phyloP scores from a whole-genome alignment of 176 grass and related monocot species.

The Bonia amplexicaulis region DNA sequence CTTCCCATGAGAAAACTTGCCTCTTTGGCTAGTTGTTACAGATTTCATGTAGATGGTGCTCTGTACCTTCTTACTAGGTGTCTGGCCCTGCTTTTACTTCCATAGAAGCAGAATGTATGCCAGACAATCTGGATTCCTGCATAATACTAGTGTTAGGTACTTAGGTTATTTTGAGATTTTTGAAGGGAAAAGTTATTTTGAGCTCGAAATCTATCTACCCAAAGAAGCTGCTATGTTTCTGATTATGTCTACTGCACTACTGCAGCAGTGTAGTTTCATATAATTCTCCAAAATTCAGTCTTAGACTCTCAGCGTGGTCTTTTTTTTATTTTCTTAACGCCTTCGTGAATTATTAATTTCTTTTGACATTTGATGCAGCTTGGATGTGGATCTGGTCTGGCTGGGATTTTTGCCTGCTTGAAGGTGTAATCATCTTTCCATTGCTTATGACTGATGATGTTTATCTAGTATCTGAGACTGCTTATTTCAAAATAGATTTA shows the following conservation, averaged over 20 bases:
- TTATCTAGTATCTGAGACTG: background rate
- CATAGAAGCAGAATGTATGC: background rate
- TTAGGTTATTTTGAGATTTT: background rate
- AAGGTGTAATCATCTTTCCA: slow-evolving; percentile 56
- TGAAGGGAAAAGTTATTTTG: background rate
- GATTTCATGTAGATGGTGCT: slow-evolving; percentile 17
- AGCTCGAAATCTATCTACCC: background rate
- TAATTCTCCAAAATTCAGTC: background rate
- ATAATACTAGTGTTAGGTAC: background rate
- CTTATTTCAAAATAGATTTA: slow-evolving; percentile 18
- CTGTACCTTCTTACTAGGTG: background rate
- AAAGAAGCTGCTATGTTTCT: background rate
- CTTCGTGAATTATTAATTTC: slow-evolving; percentile 9
- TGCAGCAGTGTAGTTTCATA: background rate
- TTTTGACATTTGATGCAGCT: slow-evolving; percentile 60
- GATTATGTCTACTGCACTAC: background rate
- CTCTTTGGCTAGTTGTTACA: background rate
- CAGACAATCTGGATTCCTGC: background rate
- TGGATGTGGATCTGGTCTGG: slow-evolving; percentile 75
- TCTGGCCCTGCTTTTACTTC: slow-evolving; percentile 7
- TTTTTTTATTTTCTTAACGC: background rate
- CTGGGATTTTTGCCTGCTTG: slow-evolving; percentile 85
- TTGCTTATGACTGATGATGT: background rate
- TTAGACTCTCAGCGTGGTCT: background rate
- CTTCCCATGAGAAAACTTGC: background rate